Evolutionary conservation across 495 filamentous ascomycete genomes (phyloP).

Genomic region (Rostrohypoxylon terebratum): DNA sequence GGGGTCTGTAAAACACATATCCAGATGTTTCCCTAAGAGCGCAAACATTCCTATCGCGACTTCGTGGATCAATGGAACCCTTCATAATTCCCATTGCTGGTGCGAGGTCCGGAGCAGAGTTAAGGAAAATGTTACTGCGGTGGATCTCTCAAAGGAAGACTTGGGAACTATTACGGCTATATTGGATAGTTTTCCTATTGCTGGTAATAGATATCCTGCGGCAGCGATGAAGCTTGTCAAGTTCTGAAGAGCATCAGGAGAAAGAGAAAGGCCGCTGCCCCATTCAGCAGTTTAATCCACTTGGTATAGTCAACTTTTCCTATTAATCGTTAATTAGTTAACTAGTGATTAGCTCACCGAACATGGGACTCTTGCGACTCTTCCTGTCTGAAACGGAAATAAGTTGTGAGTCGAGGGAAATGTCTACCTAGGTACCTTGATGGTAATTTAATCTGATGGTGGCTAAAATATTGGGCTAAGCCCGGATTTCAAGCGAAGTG

Average conservation of each 20-base stretch:
- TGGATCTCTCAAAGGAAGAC: background rate
- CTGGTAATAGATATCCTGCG: background rate
- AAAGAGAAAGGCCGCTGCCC: background rate
- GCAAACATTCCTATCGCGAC: background rate
- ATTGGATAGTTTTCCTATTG: background rate
- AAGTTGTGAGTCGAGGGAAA: background rate
- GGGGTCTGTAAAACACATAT: background rate
- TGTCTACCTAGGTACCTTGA: background rate
- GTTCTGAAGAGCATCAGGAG: background rate
- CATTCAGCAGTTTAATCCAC: background rate
- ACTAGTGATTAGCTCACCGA: background rate
- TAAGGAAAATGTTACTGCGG: background rate
- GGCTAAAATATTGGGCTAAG: conserved; percentile 25
- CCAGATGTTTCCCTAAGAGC: background rate
- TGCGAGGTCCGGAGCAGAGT: conserved; percentile 41
- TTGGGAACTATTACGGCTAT: background rate
- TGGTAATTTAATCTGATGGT: conserved; percentile 14
- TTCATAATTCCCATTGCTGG: conserved; percentile 80
- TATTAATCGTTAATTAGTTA: background rate
- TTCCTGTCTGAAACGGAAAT: background rate
- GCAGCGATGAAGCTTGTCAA: background rate
- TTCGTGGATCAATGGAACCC: background rate
- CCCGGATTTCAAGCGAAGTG: conserved; percentile 11
- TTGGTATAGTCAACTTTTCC: background rate
- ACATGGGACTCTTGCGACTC: background rate